Evolutionary conservation across 202 grass and related monocot species (phyloP).

Genomic region (Digitaria exilis): DNA sequence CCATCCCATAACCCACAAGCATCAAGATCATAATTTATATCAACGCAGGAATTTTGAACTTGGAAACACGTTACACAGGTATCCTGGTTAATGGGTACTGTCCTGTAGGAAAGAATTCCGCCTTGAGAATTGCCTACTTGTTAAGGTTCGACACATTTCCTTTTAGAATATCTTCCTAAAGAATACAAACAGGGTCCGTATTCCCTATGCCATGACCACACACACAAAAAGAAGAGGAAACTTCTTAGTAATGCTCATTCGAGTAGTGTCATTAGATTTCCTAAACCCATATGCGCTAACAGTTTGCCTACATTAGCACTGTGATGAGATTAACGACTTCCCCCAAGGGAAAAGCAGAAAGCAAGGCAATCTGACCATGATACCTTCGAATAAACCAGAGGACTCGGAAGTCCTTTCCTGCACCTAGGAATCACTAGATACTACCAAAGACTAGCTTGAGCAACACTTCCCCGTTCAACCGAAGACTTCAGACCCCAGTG

Average conservation of each 20-base stretch:
- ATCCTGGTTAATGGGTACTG: not conserved
- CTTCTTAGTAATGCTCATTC: conserved; percentile 1
- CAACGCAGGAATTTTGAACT: not conserved
- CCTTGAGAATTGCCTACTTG: not conserved
- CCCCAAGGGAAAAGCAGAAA: not conserved
- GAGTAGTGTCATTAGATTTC: conserved; percentile 31
- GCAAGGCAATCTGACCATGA: not conserved
- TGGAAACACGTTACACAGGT: conserved; percentile 15
- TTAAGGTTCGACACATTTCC: not conserved
- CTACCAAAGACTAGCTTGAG: not conserved
- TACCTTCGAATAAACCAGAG: conserved; percentile 1
- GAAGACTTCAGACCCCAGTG: conserved; percentile 16
- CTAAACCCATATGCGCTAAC: not conserved
- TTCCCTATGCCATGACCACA: not conserved
- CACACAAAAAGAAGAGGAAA: conserved; percentile 17
- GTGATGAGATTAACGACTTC: not conserved
- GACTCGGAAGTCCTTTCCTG: not conserved
- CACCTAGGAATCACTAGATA: conserved; percentile 18
- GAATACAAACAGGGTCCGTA: not conserved
- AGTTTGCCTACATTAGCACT: conserved; percentile 1
- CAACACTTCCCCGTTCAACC: conserved; percentile 4
- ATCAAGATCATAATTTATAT: not conserved
- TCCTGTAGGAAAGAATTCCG: not conserved
- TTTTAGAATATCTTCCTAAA: not conserved
- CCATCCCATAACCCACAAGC: not conserved